Evolutionary conservation across 371 early-diverging fungal genomes (phyloP).

Genomic region (Mucor racemosus): DNA sequence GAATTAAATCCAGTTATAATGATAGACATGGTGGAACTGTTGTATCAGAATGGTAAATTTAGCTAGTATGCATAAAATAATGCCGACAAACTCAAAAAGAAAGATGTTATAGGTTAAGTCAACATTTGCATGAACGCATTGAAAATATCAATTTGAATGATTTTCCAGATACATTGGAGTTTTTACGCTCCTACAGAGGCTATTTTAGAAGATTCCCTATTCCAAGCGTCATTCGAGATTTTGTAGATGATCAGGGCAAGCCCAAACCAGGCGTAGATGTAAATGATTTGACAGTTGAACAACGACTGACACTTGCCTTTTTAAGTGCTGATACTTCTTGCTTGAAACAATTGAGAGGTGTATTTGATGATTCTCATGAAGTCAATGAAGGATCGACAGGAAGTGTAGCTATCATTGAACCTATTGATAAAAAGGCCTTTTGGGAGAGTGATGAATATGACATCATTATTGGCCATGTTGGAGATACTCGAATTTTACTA

Average conservation of each 20-base stretch:
- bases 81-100: background rate
- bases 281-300: constrained; percentile 57
- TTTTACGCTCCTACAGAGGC: constrained; percentile 46
- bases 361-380: constrained; percentile 29
- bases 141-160: constrained; percentile 44
- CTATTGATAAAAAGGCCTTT: constrained; percentile 57
- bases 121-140: constrained; percentile 48
- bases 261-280: constrained; percentile 10
- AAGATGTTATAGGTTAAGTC: constrained; percentile 37
- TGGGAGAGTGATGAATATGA: constrained; percentile 65
- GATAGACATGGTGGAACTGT: constrained; percentile 51
- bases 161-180: constrained; percentile 36
- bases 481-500: constrained; percentile 64
- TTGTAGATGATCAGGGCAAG: constrained; percentile 33
- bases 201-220: constrained; percentile 50
- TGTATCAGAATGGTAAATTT: constrained; percentile 49
- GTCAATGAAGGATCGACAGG: constrained; percentile 66
- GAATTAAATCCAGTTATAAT: background rate
- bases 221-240: constrained; percentile 29
- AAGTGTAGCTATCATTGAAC: constrained; percentile 61
- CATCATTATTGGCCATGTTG: constrained; percentile 65
- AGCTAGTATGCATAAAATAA: background rate
- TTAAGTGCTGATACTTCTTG: constrained; percentile 55
- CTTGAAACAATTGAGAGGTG: constrained; percentile 21
- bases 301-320: constrained; percentile 60